Evolutionary conservation across 2,329 filamentous ascomycete species (phyloP).

Genomic region (Aspergillus aculeatus): DNA sequence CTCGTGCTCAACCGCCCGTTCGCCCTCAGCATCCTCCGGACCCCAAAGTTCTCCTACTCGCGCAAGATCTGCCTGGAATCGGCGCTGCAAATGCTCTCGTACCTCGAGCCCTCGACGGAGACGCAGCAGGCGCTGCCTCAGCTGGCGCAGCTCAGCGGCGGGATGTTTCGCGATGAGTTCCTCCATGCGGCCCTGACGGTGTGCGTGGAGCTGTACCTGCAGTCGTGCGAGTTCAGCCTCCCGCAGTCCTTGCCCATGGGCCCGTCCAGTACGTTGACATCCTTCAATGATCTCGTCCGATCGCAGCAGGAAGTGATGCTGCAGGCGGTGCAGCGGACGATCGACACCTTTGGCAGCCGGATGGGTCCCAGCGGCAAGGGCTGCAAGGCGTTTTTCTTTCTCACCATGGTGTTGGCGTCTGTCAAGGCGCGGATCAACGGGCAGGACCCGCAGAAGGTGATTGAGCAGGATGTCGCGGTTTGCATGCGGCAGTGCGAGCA

Average conservation of each 20-base stretch:
- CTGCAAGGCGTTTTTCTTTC: constrained; percentile 31
- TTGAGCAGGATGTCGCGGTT: constrained; percentile 25
- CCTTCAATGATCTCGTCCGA: constrained; percentile 31
- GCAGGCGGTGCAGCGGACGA: constrained; percentile 28
- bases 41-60: constrained; percentile 39
- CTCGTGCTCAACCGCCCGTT: constrained; percentile 53
- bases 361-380: constrained; percentile 27
- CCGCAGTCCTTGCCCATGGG: constrained; percentile 9
- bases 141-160: constrained; percentile 32
- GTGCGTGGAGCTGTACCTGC: constrained; percentile 34
- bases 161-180: constrained; percentile 38
- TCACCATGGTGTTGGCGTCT: constrained; percentile 29
- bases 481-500: constrained; percentile 25
- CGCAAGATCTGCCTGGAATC: constrained; percentile 38
- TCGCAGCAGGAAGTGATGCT: constrained; percentile 34
- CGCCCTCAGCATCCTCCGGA: constrained; percentile 31
- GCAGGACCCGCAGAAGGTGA: constrained; percentile 26
- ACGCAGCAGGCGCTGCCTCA: constrained; percentile 25
- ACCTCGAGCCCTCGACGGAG: constrained; percentile 26
- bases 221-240: constrained; percentile 26
- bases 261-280: constrained; percentile 13
- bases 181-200: constrained; percentile 34
- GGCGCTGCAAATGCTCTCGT: constrained; percentile 36
- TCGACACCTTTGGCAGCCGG: constrained; percentile 30
- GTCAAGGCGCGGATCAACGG: constrained; percentile 34